A percentile compares a stretch with the other conserved stretches of the same genome.
phyloP scores from a whole-genome alignment of 2,329 filamentous ascomycete species.

The Curvularia lunata region DNA sequence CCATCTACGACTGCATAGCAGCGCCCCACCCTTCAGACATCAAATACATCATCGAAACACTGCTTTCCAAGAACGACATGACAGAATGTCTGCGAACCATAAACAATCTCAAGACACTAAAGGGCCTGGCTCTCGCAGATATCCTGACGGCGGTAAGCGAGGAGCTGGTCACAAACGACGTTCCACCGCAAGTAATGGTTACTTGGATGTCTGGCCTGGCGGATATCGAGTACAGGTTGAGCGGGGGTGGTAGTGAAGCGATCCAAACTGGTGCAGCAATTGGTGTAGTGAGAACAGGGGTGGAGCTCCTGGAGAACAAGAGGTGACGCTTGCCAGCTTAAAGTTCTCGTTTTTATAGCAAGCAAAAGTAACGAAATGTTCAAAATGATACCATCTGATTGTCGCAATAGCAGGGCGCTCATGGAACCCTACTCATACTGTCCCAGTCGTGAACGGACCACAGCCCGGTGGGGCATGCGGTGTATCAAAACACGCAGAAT shows the following conservation, averaged over 20 bases:
- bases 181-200: slow-evolving; percentile 84
- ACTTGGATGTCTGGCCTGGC: slow-evolving; percentile 90
- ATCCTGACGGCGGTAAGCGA: slow-evolving; percentile 88
- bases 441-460: slow-evolving; percentile 2
- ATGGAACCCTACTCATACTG: not conserved
- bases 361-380: not conserved
- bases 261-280: slow-evolving; percentile 94
- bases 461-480: slow-evolving; percentile 1
- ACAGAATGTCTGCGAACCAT: slow-evolving; percentile 87
- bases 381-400: slow-evolving; percentile 17
- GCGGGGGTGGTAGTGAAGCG: slow-evolving; percentile 82
- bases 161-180: slow-evolving; percentile 81
- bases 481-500: slow-evolving; percentile 11
- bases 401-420: slow-evolving; percentile 5
- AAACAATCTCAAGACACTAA: slow-evolving; percentile 82
- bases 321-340: slow-evolving; percentile 13
- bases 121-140: slow-evolving; percentile 89
- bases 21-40: slow-evolving; percentile 92
- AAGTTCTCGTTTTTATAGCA: not conserved
- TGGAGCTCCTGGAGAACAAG: slow-evolving; percentile 65
- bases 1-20: slow-evolving; percentile 96
- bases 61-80: slow-evolving; percentile 85
- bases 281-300: slow-evolving; percentile 84
- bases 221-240: slow-evolving; percentile 89
- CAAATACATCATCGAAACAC: slow-evolving; percentile 78